Conservation (phyloP, 2,329 filamentous ascomycete species). For the Colletotrichum sansevieriae region DNA sequence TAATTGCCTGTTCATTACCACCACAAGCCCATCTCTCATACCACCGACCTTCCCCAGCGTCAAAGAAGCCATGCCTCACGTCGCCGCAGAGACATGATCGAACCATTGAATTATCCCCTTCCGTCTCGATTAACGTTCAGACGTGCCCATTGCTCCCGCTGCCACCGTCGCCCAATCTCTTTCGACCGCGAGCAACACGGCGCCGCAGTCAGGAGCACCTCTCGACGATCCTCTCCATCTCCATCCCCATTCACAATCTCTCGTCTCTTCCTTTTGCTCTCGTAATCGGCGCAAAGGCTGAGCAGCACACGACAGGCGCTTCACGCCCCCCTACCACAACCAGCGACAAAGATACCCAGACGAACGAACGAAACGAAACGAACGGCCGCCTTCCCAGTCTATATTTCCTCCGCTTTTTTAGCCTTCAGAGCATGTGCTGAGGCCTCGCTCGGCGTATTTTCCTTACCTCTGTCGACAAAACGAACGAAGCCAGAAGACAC, state of each 20-base stretch:
- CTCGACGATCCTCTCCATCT: background rate
- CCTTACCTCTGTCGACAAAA: background rate
- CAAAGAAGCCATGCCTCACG: slow-evolving; percentile 27
- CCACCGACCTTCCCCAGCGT: background rate
- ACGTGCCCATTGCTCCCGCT: slow-evolving; percentile 42
- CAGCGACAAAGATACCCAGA: slow-evolving; percentile 32
- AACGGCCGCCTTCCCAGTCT: slow-evolving; percentile 30
- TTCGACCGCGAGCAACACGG: slow-evolving; percentile 6
- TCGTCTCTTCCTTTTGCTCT: background rate
- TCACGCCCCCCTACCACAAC: background rate
- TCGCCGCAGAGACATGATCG: slow-evolving; percentile 37
- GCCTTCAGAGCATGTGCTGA: slow-evolving; percentile 34
- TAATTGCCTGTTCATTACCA: slow-evolving; percentile 2
- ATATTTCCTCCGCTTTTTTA: slow-evolving; percentile 3
- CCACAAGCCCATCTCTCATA: slow-evolving; percentile 4
- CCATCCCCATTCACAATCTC: slow-evolving; percentile 19
- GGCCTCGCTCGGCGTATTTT: slow-evolving; percentile 26
- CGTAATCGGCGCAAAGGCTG: slow-evolving; percentile 12
- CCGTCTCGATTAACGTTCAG: slow-evolving; percentile 46
- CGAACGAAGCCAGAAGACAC: slow-evolving; percentile 11
- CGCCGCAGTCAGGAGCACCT: slow-evolving; percentile 19
- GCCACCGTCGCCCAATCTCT: slow-evolving; percentile 7
- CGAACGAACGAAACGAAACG: slow-evolving; percentile 32
- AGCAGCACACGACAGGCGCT: too few relatives aligned
- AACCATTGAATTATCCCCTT: slow-evolving; percentile 43